Percentiles rank a stretch among this genome's conserved stretches.
phyloP scores from a whole-genome alignment of 176 grass and related monocot genomes.

The Eragrostis nindensis region DNA sequence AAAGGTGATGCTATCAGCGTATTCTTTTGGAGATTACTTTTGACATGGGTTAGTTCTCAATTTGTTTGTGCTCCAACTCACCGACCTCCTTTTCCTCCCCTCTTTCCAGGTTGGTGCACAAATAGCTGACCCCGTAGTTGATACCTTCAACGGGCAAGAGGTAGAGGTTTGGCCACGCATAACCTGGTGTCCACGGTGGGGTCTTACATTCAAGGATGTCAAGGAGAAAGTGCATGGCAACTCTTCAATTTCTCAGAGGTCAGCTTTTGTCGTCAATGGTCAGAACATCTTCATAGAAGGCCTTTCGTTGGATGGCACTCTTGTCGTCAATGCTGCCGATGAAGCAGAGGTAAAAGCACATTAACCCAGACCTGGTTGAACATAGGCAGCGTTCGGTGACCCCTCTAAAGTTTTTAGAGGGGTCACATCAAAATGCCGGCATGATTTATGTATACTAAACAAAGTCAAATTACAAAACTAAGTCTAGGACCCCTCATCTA shows the following conservation, averaged over 20 bases:
- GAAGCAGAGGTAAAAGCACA: conserved; percentile 71
- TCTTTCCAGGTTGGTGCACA: conserved; percentile 68
- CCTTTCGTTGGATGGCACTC: conserved; percentile 76
- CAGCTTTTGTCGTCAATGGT: conserved; percentile 70
- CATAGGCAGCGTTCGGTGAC: too few relatives aligned
- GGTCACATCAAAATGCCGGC: too few relatives aligned
- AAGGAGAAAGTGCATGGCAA: conserved; percentile 55
- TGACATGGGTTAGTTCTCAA: not conserved
- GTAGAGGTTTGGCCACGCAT: conserved; percentile 90
- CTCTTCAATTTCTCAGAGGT: conserved; percentile 67
- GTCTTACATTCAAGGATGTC: conserved; percentile 67
- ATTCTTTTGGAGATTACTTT: conserved; percentile 10
- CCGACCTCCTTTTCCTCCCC: not conserved
- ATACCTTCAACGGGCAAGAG: conserved; percentile 90
- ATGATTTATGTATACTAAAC: too few relatives aligned
- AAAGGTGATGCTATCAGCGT: conserved; percentile 64
- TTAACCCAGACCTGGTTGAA: not conserved
- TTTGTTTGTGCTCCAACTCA: conserved; percentile 41
- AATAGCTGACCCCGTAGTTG: conserved; percentile 66
- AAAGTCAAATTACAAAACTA: too few relatives aligned
- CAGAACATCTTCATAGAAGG: conserved; percentile 53
- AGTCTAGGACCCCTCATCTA: too few relatives aligned
- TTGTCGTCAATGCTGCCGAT: conserved; percentile 65
- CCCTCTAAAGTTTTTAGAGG: too few relatives aligned
- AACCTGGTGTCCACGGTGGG: conserved; percentile 89